Evolutionary conservation across 208 protist genomes (phyloP).

Genomic region (Leishmania turanica): DNA sequence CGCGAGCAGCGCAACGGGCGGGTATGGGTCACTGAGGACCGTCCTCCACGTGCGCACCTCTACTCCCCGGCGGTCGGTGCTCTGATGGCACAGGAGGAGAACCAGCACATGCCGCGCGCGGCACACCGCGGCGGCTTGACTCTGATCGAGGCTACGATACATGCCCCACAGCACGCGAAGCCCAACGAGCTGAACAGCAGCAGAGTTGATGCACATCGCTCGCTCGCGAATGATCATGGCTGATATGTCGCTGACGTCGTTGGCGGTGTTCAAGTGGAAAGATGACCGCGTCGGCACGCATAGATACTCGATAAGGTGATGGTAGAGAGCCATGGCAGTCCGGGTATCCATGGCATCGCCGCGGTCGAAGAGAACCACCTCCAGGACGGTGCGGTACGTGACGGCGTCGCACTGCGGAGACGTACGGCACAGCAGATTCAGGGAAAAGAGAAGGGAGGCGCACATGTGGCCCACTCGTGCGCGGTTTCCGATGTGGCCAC

Average conservation of each 20-base stretch:
- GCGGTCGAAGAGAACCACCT: constrained; percentile 59
- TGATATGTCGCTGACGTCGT: constrained; percentile 32
- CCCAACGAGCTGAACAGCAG: constrained; percentile 44
- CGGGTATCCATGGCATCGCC: constrained; percentile 27
- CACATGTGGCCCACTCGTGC: constrained; percentile 51
- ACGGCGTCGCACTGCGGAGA: constrained; percentile 52
- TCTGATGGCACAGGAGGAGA: constrained; percentile 27
- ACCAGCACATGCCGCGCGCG: constrained; percentile 65
- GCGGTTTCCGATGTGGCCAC: constrained; percentile 35
- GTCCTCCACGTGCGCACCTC: constrained; percentile 50
- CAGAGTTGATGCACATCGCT: constrained; percentile 36
- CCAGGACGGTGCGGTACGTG: constrained; percentile 49
- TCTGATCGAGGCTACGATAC: constrained; percentile 53
- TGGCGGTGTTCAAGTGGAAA: constrained; percentile 27
- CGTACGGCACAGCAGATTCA: constrained; percentile 54
- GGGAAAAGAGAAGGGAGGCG: constrained; percentile 52
- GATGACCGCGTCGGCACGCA: constrained; percentile 40
- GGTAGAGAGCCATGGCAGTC: constrained; percentile 57
- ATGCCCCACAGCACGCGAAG: constrained; percentile 70
- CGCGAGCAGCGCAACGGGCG: constrained; percentile 60
- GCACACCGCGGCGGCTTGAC: constrained; percentile 54
- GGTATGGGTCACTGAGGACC: constrained; percentile 60
- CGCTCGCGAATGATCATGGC: constrained; percentile 42
- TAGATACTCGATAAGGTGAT: constrained; percentile 56
- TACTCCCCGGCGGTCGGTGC: constrained; percentile 26